Conservation (phyloP, 345 rosid species). For the Melastoma malabathricum region DNA sequence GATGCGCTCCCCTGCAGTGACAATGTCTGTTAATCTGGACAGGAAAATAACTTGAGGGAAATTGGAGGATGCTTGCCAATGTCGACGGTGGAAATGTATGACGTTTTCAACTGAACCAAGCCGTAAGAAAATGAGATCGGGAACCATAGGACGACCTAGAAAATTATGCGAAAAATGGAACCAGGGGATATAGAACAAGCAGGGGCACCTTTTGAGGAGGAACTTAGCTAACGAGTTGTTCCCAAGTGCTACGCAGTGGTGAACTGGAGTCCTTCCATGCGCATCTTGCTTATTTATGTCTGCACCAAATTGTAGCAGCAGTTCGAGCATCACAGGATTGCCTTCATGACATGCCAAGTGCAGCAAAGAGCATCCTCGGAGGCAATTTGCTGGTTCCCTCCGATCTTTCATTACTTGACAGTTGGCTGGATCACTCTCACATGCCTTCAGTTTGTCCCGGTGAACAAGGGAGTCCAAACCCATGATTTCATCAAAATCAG, state of each 20-base stretch:
- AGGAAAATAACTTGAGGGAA: not conserved
- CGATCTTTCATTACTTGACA: conserved; percentile 52
- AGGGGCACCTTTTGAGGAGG: conserved; percentile 54
- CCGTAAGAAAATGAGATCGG: too few species aligned
- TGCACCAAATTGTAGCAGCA: conserved; percentile 73
- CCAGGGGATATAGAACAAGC: too few species aligned
- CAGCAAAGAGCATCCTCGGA: conserved; percentile 68
- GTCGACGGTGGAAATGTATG: too few species aligned
- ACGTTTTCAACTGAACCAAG: too few species aligned
- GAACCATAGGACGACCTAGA: too few species aligned
- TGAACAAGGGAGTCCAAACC: conserved; percentile 16
- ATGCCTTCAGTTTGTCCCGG: conserved; percentile 17
- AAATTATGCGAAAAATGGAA: too few species aligned
- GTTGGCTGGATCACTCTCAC: conserved; percentile 32
- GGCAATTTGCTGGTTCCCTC: conserved; percentile 43
- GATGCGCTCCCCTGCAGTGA: conserved; percentile 54
- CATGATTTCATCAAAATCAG: conserved; percentile 39
- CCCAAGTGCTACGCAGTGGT: conserved; percentile 48
- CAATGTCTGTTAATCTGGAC: not conserved
- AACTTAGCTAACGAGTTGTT: conserved; percentile 55
- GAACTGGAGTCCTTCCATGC: conserved; percentile 79
- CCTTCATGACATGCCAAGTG: conserved; percentile 66
- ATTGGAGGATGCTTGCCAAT: too few species aligned
- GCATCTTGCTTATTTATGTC: conserved; percentile 50
- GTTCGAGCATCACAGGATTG: conserved; percentile 51